Base-by-base conservation (phyloP, 75 land plant genomes). In the Pseudotsuga menziesii region DNA sequence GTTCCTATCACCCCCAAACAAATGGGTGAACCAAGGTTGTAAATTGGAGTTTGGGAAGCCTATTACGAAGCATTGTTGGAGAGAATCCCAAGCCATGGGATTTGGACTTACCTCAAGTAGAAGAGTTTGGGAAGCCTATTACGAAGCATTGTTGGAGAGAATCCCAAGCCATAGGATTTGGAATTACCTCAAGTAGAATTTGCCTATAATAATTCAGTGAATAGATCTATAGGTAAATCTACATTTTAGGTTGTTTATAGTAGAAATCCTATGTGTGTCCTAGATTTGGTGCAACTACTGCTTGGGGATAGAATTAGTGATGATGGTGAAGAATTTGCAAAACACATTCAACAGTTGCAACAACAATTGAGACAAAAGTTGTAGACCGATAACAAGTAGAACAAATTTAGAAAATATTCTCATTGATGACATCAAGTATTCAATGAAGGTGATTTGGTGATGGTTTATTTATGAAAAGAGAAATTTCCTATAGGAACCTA, bases 211-310 rank as follows among this genome's bases (percentile, higher is more conserved):
- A 13, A 32, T 4, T 16, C 41, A 62, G 29, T 48, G 22, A 55
- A 62, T 62, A 62, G 5, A 62, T 25, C 78, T 32, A 61, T 55
- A 22, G 22, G 3, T 4, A 62, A 25, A 62, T 60, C 78, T 32
- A 66, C 78, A 20, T 77, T 77, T 77, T 32, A 77, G 55, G 57
- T 77, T 62, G 66, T 77, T 35, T 77, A 61, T 60, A 4, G 52
- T 6, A 62, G 61, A 48, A 61, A 77, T 20, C 4, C 69, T 62
- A 62, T 77, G 36, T 23, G 56, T 15, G 32, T 69, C 19, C 48
- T 77, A 15, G 56, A 77, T 60, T 35, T 77, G 13, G 23, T 62
- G 22, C 54, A 55, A 22, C 64, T 77, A 59, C 77, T 36, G 17
- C 13, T 59, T 36, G 61, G 25, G 32, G 32, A 35, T 61, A 39